These are phyloP conservation scores for Lodderomyces parapsilosis DNA, from an alignment of 1,139 yeast species.

Conservation along the genomic window DNA sequence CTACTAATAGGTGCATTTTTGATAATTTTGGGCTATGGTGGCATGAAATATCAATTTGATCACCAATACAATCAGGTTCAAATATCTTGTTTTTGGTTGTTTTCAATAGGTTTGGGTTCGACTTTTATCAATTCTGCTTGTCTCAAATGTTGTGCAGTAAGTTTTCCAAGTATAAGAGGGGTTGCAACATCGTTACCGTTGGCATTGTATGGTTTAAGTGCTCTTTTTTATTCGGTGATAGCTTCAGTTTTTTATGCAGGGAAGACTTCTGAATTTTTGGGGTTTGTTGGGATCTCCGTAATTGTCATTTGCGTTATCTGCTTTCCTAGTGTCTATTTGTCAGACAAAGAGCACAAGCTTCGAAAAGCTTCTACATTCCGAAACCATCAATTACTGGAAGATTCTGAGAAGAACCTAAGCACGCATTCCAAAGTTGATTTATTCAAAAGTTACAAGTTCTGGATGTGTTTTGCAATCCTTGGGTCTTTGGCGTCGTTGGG, in stretches of 20 bases:
- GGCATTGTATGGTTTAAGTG: slow-evolving; percentile 60
- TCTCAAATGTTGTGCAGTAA: slow-evolving; percentile 57
- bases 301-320: slow-evolving; percentile 37
- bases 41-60: slow-evolving; percentile 48
- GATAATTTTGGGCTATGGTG: slow-evolving; percentile 45
- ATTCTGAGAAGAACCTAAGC: background rate
- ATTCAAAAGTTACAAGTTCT: slow-evolving; percentile 38
- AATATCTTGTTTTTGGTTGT: slow-evolving; percentile 37
- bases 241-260: slow-evolving; percentile 51
- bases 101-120: slow-evolving; percentile 53
- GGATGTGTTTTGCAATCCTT: slow-evolving; percentile 47
- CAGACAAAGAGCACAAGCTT: slow-evolving; percentile 38
- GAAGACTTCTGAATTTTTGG: slow-evolving; percentile 49
- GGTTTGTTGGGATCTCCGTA: slow-evolving; percentile 44
- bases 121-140: slow-evolving; percentile 53
- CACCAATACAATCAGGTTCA: slow-evolving; percentile 25
- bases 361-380: slow-evolving; percentile 11
- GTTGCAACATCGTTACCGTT: slow-evolving; percentile 61
- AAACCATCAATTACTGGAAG: background rate
- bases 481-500: slow-evolving; percentile 58
- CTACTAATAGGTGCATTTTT: slow-evolving; percentile 43
- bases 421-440: slow-evolving; percentile 15
- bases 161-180: slow-evolving; percentile 56
- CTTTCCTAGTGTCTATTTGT: slow-evolving; percentile 46
- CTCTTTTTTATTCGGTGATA: slow-evolving; percentile 51